Conservation (phyloP, 1,284 basidiomycete genomes). For the Pterulicium gracile region DNA sequence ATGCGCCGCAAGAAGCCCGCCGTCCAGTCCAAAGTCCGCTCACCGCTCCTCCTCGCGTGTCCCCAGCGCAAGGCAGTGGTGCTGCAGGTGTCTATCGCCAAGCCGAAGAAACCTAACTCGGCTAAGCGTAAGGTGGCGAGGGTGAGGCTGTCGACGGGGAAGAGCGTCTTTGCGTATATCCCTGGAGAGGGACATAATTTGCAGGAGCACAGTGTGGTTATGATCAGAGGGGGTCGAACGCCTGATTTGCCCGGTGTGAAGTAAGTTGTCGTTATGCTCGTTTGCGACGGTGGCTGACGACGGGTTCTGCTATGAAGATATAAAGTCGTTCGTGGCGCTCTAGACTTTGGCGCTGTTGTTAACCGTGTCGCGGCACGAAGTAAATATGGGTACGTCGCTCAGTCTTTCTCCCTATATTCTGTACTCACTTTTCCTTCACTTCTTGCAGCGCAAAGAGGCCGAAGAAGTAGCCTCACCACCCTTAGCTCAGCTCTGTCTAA, state of each 20-base stretch:
- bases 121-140: conserved; percentile 95
- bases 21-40: conserved; percentile 40
- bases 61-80: conserved; percentile 90
- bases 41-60: conserved; percentile 69
- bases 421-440: conserved; percentile 7
- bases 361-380: conserved; percentile 76
- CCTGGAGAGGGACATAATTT: conserved; percentile 97
- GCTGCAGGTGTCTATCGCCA: conserved; percentile 72
- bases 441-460: conserved; percentile 71
- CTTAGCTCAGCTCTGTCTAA: not conserved
- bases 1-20: conserved; percentile 48
- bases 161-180: conserved; percentile 89
- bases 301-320: conserved; percentile 49
- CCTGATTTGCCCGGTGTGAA: conserved; percentile 97
- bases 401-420: conserved; percentile 1
- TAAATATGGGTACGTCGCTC: conserved; percentile 76
- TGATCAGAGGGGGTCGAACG: conserved; percentile 88
- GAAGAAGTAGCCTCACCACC: conserved; percentile 45
- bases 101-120: conserved; percentile 98
- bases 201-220: conserved; percentile 95
- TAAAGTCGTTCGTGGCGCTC: conserved; percentile 88
- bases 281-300: conserved; percentile 1
- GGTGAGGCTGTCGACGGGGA: conserved; percentile 87
- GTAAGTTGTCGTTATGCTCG: conserved; percentile 36
- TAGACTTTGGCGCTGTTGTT: conserved; percentile 89